A percentile compares a stretch with the other conserved stretches of the same genome.
Evolutionary conservation across 148 eudicot species (phyloP).

Genomic region (Camellia sinensis): DNA sequence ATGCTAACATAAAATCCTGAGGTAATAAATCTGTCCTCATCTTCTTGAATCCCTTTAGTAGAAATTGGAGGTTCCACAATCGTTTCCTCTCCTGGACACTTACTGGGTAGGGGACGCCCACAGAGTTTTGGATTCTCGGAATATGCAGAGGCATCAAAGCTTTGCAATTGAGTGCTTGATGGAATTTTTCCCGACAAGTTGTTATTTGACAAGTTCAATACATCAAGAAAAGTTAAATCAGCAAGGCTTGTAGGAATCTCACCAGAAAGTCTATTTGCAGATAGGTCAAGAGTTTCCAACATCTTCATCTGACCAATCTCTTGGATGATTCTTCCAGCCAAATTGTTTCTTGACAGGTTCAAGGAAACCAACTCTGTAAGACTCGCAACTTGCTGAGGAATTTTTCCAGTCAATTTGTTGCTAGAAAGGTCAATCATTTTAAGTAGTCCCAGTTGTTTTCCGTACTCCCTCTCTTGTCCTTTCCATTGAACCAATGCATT

Average conservation of each 20-base stretch:
- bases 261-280: conserved; percentile 21
- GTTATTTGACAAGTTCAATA: not conserved
- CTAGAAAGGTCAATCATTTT: conserved; percentile 30
- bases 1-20: conserved; percentile 8
- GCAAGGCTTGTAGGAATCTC: conserved; percentile 26
- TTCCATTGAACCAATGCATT: conserved; percentile 12
- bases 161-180: conserved; percentile 28
- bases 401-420: conserved; percentile 16
- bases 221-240: conserved; percentile 12
- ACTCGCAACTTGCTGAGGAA: conserved; percentile 16
- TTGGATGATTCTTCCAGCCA: conserved; percentile 18
- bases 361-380: conserved; percentile 21
- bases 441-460: not conserved
- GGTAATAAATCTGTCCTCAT: not conserved
- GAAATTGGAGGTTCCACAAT: not conserved
- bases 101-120: conserved; percentile 17
- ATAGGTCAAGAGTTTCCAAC: conserved; percentile 26
- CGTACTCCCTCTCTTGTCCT: conserved; percentile 18
- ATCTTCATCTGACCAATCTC: conserved; percentile 14
- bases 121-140: conserved; percentile 22
- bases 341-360: conserved; percentile 28
- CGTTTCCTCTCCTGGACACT: conserved; percentile 17
- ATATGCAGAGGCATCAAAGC: conserved; percentile 21
- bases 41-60: not conserved
- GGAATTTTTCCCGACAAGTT: conserved; percentile 29